phyloP scores from a whole-genome alignment of 179 eudicot genomes.

The Vitellaria paradoxa region DNA sequence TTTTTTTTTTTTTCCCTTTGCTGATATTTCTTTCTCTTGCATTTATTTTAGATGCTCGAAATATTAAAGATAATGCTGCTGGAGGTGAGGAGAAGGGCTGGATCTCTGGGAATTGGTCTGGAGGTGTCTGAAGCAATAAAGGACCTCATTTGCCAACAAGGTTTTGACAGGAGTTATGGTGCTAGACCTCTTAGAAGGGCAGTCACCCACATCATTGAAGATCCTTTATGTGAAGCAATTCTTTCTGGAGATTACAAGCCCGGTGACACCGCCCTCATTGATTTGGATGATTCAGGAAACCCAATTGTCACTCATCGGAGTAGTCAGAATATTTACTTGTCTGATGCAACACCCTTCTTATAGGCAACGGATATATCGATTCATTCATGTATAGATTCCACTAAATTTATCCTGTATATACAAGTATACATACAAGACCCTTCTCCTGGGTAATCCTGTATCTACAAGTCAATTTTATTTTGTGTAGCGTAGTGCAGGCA shows the following conservation, averaged over 20 bases:
- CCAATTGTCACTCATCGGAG: constrained; percentile 37
- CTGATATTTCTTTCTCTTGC: neutral
- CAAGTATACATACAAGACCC: too few relatives aligned
- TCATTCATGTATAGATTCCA: too few relatives aligned
- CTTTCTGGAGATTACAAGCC: constrained; percentile 38
- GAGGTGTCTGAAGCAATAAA: constrained; percentile 40
- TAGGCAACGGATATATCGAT: neutral
- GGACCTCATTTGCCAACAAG: constrained; percentile 44
- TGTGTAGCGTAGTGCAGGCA: too few relatives aligned
- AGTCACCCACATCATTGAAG: constrained; percentile 44
- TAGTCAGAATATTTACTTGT: constrained; percentile 23
- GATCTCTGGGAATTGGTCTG: constrained; percentile 34
- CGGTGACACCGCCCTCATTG: constrained; percentile 43
- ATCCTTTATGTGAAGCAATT: constrained; percentile 45
- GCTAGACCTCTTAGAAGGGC: constrained; percentile 57
- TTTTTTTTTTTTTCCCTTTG: neutral
- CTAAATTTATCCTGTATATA: too few relatives aligned
- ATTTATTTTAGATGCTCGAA: constrained; percentile 43
- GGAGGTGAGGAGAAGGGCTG: constrained; percentile 43
- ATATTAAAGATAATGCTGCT: constrained; percentile 42
- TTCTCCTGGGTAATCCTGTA: too few relatives aligned
- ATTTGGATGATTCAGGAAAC: constrained; percentile 45
- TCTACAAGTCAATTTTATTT: too few relatives aligned
- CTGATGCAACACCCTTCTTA: constrained; percentile 26
- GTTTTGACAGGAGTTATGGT: constrained; percentile 49